Conservation (phyloP, 2,329 filamentous ascomycete species). For the Pseudogymnoascus sp. region DNA sequence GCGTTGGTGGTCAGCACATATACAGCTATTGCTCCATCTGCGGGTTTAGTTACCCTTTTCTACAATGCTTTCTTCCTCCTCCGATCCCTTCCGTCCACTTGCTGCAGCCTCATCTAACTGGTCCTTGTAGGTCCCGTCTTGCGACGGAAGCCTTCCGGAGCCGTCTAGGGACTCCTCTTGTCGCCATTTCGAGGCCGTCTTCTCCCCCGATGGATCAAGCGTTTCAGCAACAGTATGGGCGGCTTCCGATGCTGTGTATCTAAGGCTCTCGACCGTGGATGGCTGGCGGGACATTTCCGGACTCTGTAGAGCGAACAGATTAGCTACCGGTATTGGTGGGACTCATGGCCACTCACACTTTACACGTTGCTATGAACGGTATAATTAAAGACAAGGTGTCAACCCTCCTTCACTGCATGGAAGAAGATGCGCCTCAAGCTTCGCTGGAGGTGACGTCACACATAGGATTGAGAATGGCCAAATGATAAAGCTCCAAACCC, state of each 20-base stretch:
- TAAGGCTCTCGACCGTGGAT: slow-evolving; percentile 19
- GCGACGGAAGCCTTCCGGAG: slow-evolving; percentile 18
- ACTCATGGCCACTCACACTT: not conserved
- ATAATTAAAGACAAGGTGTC: not conserved
- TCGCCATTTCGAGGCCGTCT: slow-evolving; percentile 15
- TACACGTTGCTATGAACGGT: not conserved
- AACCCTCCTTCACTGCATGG: not conserved
- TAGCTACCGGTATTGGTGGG: not conserved
- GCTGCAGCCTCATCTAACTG: slow-evolving; percentile 22
- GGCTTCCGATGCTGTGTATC: slow-evolving; percentile 14
- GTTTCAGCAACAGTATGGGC: slow-evolving; percentile 13
- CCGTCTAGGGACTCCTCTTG: slow-evolving; percentile 15
- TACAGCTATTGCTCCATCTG: not conserved
- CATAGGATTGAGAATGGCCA: not conserved
- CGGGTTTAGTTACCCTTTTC: slow-evolving; percentile 18
- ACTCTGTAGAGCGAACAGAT: not conserved
- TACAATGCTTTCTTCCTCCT: slow-evolving; percentile 15
- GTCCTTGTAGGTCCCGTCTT: slow-evolving; percentile 22
- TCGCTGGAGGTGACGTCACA: not conserved
- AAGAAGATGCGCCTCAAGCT: not conserved
- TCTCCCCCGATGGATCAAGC: slow-evolving; percentile 10
- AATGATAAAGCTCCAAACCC: not conserved
- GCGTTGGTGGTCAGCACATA: slow-evolving; percentile 13
- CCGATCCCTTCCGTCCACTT: not conserved
- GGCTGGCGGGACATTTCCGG: slow-evolving; percentile 21